Conservation (phyloP, 257 asterid species). For the Nicotiana undulata region DNA sequence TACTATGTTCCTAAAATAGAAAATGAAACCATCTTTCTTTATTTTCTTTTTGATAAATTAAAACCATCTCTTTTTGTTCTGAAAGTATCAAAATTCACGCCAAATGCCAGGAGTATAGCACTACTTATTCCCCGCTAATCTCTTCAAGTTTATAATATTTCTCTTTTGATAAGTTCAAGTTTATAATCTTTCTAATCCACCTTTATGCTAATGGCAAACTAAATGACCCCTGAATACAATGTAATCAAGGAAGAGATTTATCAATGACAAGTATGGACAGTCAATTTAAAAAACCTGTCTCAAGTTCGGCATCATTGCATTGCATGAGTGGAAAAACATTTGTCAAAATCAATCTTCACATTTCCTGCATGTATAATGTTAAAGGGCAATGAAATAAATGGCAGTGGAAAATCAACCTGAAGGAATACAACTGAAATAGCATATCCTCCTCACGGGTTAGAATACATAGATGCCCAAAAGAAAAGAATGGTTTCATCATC, state of each 20-base stretch:
- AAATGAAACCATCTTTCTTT: background rate
- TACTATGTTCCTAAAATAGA: background rate
- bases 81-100: background rate
- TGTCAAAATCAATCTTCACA: conserved; percentile 72
- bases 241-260: background rate
- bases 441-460: background rate
- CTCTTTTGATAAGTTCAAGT: background rate
- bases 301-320: conserved; percentile 80
- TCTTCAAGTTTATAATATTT: background rate
- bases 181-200: background rate
- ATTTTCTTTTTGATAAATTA: background rate
- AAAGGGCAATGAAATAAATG: background rate
- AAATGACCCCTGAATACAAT: background rate
- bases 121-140: background rate
- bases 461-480: background rate
- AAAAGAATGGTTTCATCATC: background rate
- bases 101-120: background rate
- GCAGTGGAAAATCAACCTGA: background rate
- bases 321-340: conserved; percentile 74
- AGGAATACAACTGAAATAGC: background rate
- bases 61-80: background rate
- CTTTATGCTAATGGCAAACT: background rate
- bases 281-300: conserved; percentile 49
- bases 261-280: background rate
- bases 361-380: conserved; percentile 43